Evolutionary conservation across 805 yeast species (phyloP).

Genomic region (Komagataella ulmi): DNA sequence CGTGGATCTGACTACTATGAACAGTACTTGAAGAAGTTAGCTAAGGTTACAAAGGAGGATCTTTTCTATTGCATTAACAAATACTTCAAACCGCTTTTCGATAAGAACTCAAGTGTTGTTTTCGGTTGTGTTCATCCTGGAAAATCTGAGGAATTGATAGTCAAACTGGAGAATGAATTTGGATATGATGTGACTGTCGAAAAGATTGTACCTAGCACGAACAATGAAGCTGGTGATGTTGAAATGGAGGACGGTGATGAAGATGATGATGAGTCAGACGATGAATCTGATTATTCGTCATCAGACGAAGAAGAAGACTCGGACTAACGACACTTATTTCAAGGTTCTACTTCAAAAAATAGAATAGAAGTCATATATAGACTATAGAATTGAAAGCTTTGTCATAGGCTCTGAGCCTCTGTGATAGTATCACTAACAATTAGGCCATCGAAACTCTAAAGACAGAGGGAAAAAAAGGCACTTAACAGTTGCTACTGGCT

Average conservation of each 20-base stretch:
- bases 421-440: too few relatives aligned
- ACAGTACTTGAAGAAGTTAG: constrained; percentile 37
- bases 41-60: constrained; percentile 39
- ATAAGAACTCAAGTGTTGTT: constrained; percentile 36
- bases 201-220: constrained; percentile 22
- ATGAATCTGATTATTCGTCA: constrained; percentile 4
- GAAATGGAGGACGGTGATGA: constrained; percentile 15
- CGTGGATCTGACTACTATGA: constrained; percentile 58
- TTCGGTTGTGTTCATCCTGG: constrained; percentile 69
- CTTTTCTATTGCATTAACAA: constrained; percentile 33
- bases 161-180: constrained; percentile 25
- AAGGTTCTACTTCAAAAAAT: too few relatives aligned
- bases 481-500: background rate
- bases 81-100: constrained; percentile 57
- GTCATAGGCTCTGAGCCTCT: too few relatives aligned
- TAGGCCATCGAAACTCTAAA: too few relatives aligned
- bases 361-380: background rate
- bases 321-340: background rate
- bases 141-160: constrained; percentile 31
- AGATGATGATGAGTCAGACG: constrained; percentile 14
- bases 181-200: constrained; percentile 57
- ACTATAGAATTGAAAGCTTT: background rate
- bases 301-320: constrained; percentile 5
- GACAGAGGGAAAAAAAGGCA: too few relatives aligned
- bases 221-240: constrained; percentile 11